Percentiles rank a stretch among this genome's conserved stretches.
Conservation (phyloP, 768 basidiomycete species). For the Phylloporus sp. region DNA sequence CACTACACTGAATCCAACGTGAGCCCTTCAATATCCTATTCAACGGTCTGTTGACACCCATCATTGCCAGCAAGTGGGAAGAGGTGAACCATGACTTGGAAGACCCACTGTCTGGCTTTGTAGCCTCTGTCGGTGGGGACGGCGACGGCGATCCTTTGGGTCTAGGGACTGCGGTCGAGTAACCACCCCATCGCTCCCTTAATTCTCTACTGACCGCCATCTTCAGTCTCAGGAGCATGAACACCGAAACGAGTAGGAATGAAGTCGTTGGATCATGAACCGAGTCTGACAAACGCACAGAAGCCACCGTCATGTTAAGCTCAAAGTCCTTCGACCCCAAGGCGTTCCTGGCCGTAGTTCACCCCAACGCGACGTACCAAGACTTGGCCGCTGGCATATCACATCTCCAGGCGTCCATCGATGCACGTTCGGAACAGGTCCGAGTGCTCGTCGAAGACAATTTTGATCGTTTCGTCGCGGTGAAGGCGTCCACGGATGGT, state of each 20-base stretch:
- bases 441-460: constrained; percentile 94
- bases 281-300: constrained; percentile 34
- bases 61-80: constrained; percentile 69
- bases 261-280: constrained; percentile 7
- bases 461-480: constrained; percentile 95
- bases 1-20: constrained; percentile 72
- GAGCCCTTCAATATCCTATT: constrained; percentile 17
- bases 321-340: constrained; percentile 98
- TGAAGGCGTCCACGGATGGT: constrained; percentile 97
- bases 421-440: constrained; percentile 90
- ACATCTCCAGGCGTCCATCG: constrained; percentile 72
- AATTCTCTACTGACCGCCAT: background rate
- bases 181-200: background rate
- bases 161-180: constrained; percentile 62
- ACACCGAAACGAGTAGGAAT: constrained; percentile 65
- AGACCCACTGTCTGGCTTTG: constrained; percentile 64
- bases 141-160: constrained; percentile 75
- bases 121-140: constrained; percentile 56
- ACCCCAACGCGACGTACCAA: constrained; percentile 93
- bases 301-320: constrained; percentile 75
- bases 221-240: constrained; percentile 58
- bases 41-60: constrained; percentile 4
- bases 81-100: constrained; percentile 82
- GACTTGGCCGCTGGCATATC: constrained; percentile 78
- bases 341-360: constrained; percentile 81